A percentile compares a stretch with the other conserved stretches of the same genome.
Conservation (phyloP, 1,139 yeast species). For the Arxiozyma telluris region DNA sequence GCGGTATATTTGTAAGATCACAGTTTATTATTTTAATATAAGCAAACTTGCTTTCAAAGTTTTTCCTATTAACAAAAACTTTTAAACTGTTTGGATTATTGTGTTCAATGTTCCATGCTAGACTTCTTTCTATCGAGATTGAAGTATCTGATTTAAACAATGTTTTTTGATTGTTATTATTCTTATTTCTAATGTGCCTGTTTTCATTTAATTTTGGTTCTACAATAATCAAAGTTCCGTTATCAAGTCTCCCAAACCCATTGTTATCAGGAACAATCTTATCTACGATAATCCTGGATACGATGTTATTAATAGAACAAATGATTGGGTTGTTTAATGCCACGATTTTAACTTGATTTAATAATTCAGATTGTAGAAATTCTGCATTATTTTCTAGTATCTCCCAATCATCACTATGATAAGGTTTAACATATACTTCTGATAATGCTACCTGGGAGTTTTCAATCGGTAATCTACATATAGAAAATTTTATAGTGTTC, state of each 20-base stretch:
- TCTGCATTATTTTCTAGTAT: constrained; percentile 76
- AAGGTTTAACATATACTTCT: constrained; percentile 70
- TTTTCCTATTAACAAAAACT: constrained; percentile 8
- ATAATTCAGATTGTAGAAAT: constrained; percentile 61
- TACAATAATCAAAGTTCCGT: constrained; percentile 71
- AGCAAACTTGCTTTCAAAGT: constrained; percentile 33
- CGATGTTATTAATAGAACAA: constrained; percentile 61
- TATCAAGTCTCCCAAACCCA: constrained; percentile 51
- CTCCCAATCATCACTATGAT: constrained; percentile 81
- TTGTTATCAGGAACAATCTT: constrained; percentile 45
- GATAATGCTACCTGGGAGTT: constrained; percentile 40
- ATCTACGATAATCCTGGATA: constrained; percentile 56
- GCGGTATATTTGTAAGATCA: neutral
- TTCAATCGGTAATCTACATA: constrained; percentile 26
- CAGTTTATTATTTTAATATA: constrained; percentile 36
- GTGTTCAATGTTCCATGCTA: neutral
- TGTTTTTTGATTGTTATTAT: constrained; percentile 2
- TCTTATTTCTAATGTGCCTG: constrained; percentile 7
- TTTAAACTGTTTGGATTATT: neutral
- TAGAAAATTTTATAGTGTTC: neutral
- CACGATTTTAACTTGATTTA: constrained; percentile 77
- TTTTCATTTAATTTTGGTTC: constrained; percentile 60
- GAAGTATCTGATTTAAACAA: neutral
- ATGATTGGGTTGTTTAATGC: constrained; percentile 50
- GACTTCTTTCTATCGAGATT: neutral